These are phyloP conservation scores for Trypanosomatidae sp. DNA, from an alignment of 208 protist genomes.

Conservation along the genomic window DNA sequence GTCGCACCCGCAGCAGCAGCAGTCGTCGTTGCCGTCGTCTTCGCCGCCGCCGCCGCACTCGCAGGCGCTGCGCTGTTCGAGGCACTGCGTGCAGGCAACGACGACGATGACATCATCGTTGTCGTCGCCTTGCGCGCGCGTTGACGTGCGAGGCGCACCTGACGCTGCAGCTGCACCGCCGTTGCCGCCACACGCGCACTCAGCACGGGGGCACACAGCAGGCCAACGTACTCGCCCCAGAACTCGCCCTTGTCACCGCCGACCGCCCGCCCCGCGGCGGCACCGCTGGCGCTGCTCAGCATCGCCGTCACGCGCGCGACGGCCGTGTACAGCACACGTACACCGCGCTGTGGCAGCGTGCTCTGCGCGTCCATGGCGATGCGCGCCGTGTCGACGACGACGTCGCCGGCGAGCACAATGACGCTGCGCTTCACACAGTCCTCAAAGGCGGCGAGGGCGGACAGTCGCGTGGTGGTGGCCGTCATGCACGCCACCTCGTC, in stretches of 20 bases:
- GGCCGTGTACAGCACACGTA: constrained; percentile 7
- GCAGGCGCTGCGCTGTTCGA: too few species aligned
- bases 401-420: constrained; percentile 30
- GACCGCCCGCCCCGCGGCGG: constrained; percentile 27
- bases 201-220: constrained; percentile 12
- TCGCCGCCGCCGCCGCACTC: too few species aligned
- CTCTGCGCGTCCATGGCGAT: constrained; percentile 8
- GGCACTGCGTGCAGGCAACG: too few species aligned
- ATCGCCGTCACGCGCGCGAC: constrained; percentile 19
- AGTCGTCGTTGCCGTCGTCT: too few species aligned
- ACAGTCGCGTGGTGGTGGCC: constrained; percentile 6
- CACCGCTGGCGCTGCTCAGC: constrained; percentile 18
- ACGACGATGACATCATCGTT: too few species aligned
- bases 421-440: constrained; percentile 39
- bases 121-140: background rate
- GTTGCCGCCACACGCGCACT: constrained; percentile 7
- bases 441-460: constrained; percentile 29
- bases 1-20: too few species aligned
- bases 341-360: too few species aligned
- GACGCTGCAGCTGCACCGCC: constrained; percentile 3
- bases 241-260: constrained; percentile 51
- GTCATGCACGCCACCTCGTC: constrained; percentile 26
- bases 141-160: background rate
- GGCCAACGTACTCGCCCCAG: constrained; percentile 50
- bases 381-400: constrained; percentile 36